A percentile compares a stretch with the other conserved stretches of the same genome.
These are phyloP conservation scores for Pseudogymnoascus sp. DNA, from an alignment of 2,329 filamentous ascomycete species.

Conservation along the genomic window DNA sequence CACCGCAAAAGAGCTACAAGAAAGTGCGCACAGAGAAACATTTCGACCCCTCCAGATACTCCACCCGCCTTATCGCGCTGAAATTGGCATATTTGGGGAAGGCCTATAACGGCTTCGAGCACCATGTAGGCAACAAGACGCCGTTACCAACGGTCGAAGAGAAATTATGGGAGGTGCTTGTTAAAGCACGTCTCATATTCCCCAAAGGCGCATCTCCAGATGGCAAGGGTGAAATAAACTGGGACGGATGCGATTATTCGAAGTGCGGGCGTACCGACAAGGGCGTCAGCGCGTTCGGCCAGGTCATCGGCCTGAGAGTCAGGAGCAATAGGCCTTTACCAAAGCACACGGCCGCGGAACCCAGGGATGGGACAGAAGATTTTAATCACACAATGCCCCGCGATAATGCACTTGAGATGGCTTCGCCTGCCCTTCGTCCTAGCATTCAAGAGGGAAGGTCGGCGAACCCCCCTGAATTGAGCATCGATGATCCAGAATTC, in stretches of 20 bases:
- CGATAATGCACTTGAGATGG: slow-evolving; percentile 21
- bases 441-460: slow-evolving; percentile 10
- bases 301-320: slow-evolving; percentile 79
- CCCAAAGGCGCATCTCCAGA: slow-evolving; percentile 34
- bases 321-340: slow-evolving; percentile 65
- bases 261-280: slow-evolving; percentile 92
- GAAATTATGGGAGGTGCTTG: slow-evolving; percentile 84
- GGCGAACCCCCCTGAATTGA: slow-evolving; percentile 4
- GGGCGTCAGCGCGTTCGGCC: slow-evolving; percentile 93
- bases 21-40: slow-evolving; percentile 23
- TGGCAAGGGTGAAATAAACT: slow-evolving; percentile 54
- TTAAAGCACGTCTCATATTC: slow-evolving; percentile 73
- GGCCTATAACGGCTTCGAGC: slow-evolving; percentile 88
- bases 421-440: slow-evolving; percentile 21
- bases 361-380: slow-evolving; percentile 7
- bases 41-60: slow-evolving; percentile 72
- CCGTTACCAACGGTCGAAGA: slow-evolving; percentile 80
- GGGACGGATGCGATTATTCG: slow-evolving; percentile 79
- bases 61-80: slow-evolving; percentile 75
- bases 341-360: slow-evolving; percentile 20
- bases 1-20: slow-evolving; percentile 19
- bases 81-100: slow-evolving; percentile 92
- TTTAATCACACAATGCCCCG: slow-evolving; percentile 22
- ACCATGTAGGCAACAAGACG: slow-evolving; percentile 61
- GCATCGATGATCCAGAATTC: slow-evolving; percentile 15